Evolutionary conservation across 2,329 filamentous ascomycete genomes (phyloP).

Genomic region (Fusarium pseudoanthophilum): DNA sequence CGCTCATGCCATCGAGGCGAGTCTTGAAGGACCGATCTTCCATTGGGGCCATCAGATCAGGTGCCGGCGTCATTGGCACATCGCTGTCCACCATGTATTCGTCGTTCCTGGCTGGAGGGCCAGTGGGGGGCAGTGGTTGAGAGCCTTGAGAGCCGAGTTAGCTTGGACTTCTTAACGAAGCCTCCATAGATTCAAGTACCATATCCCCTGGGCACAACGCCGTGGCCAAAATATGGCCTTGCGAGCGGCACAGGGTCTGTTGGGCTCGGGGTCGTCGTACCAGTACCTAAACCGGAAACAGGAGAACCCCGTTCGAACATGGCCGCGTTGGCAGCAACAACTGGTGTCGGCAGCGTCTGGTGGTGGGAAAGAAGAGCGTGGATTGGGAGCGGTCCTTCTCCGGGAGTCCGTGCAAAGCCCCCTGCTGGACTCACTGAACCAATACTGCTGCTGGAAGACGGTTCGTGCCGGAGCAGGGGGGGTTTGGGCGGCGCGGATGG

Average conservation of each 20-base stretch:
- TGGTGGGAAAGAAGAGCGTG: constrained; percentile 62
- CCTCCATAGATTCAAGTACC: constrained; percentile 46
- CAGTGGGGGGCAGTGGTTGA: constrained; percentile 48
- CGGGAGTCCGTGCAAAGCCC: constrained; percentile 54
- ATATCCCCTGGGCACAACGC: constrained; percentile 48
- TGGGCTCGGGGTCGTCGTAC: constrained; percentile 40
- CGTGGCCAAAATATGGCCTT: constrained; percentile 38
- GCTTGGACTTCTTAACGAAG: constrained; percentile 38
- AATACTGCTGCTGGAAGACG: constrained; percentile 57
- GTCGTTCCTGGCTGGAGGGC: constrained; percentile 46
- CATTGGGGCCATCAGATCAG: constrained; percentile 35
- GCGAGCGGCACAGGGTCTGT: constrained; percentile 34
- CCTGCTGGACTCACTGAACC: constrained; percentile 54
- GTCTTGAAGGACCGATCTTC: constrained; percentile 36
- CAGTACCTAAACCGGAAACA: constrained; percentile 28
- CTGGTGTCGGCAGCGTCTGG: constrained; percentile 46
- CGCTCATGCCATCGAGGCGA: constrained; percentile 67
- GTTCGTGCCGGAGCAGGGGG: constrained; percentile 58
- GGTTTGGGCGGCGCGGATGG: constrained; percentile 49
- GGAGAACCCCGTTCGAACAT: constrained; percentile 38
- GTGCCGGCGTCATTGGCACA: constrained; percentile 46
- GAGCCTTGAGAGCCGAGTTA: constrained; percentile 49
- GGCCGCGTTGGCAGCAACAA: constrained; percentile 12
- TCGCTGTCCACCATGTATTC: constrained; percentile 46
- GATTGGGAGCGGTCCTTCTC: constrained; percentile 64